phyloP scores from a whole-genome alignment of 805 yeast genomes.

The Pachysolen tannophilus region DNA sequence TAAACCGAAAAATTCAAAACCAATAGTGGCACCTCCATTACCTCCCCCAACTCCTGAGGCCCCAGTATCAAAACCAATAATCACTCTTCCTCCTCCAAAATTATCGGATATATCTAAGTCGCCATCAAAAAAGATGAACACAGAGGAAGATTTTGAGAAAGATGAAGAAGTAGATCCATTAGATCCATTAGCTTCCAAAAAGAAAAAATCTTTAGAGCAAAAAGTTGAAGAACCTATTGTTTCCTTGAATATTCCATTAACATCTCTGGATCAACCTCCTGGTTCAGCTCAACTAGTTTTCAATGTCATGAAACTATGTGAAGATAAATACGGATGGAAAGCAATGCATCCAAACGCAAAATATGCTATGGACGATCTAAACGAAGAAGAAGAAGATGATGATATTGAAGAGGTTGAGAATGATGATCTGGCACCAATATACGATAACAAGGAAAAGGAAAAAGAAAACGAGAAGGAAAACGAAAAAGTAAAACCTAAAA shows the following conservation, averaged over 20 bases:
- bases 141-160: background rate
- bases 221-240: constrained; percentile 35
- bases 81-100: constrained; percentile 3
- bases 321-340: constrained; percentile 79
- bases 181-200: constrained; percentile 9
- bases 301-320: constrained; percentile 67
- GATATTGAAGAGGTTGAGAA: constrained; percentile 25
- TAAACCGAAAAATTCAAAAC: constrained; percentile 1
- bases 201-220: constrained; percentile 1
- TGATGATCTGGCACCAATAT: constrained; percentile 14
- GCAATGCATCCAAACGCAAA: constrained; percentile 60
- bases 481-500: constrained; percentile 33
- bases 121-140: background rate
- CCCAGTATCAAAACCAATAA: constrained; percentile 1
- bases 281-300: constrained; percentile 60
- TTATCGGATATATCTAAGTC: constrained; percentile 2
- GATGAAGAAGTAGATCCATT: background rate
- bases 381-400: constrained; percentile 42
- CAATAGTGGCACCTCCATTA: background rate
- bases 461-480: constrained; percentile 32
- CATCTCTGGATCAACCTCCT: constrained; percentile 39
- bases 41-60: constrained; percentile 3
- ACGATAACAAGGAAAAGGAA: constrained; percentile 24
- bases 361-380: constrained; percentile 45
- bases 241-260: constrained; percentile 46